phyloP scores from a whole-genome alignment of 2,329 filamentous ascomycete species.

The Nakataea oryzae region DNA sequence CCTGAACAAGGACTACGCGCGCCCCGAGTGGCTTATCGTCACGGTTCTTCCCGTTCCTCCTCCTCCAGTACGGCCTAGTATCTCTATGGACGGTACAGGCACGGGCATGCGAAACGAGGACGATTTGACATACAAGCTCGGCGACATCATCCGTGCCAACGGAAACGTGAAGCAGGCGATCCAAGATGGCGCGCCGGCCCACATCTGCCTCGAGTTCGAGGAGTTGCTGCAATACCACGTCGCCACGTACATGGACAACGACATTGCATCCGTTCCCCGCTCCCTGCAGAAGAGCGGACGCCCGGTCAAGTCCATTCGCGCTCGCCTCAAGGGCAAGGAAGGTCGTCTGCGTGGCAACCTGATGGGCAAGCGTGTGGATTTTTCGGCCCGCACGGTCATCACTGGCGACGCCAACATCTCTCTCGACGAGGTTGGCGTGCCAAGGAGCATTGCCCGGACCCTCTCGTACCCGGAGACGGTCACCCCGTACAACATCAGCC shows the following conservation, averaged over 20 bases:
- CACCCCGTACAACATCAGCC: slow-evolving; percentile 94
- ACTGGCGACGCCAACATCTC: slow-evolving; percentile 96
- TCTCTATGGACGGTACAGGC: slow-evolving; percentile 90
- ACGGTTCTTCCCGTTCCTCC: slow-evolving; percentile 92
- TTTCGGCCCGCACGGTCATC: slow-evolving; percentile 98
- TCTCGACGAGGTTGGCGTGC: slow-evolving; percentile 93
- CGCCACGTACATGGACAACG: slow-evolving; percentile 99
- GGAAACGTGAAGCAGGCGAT: slow-evolving; percentile 87
- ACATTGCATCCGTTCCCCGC: slow-evolving; percentile 90
- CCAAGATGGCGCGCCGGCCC: slow-evolving; percentile 80
- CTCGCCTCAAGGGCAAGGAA: slow-evolving; percentile 97
- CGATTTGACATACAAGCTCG: slow-evolving; percentile 97
- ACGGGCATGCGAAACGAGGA: slow-evolving; percentile 93
- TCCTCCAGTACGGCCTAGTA: slow-evolving; percentile 90
- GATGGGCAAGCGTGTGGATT: slow-evolving; percentile 99
- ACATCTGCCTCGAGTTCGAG: slow-evolving; percentile 87
- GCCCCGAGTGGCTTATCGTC: slow-evolving; percentile 97
- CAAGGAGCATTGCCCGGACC: slow-evolving; percentile 82
- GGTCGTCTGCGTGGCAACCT: slow-evolving; percentile 94
- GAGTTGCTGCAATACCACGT: slow-evolving; percentile 92
- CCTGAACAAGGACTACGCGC: slow-evolving; percentile 86
- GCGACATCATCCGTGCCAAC: slow-evolving; percentile 96
- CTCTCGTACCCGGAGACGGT: slow-evolving; percentile 96
- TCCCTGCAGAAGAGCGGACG: slow-evolving; percentile 95
- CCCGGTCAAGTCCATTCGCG: slow-evolving; percentile 92